These are phyloP conservation scores for Wickerhamiella azyma DNA, from an alignment of 805 yeast species.

Conservation along the genomic window DNA sequence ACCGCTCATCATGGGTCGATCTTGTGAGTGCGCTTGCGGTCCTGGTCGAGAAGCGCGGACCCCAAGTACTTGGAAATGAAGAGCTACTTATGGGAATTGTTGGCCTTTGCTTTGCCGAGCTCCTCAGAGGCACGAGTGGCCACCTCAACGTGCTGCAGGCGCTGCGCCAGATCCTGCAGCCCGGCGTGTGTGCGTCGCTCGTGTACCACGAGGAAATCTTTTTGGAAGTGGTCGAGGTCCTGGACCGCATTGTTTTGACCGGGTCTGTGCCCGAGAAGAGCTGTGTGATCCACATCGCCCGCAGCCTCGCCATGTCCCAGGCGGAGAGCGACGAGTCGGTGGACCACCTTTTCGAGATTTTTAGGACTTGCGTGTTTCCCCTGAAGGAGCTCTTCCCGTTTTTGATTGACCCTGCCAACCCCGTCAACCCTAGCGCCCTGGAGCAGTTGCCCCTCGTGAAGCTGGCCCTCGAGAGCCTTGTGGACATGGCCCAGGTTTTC, in stretches of 20 bases:
- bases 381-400: constrained; percentile 28
- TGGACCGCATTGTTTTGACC: constrained; percentile 56
- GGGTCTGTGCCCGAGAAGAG: constrained; percentile 36
- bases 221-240: constrained; percentile 58
- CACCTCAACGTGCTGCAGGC: constrained; percentile 32
- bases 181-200: constrained; percentile 41
- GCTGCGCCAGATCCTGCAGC: constrained; percentile 41
- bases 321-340: constrained; percentile 38
- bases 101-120: constrained; percentile 69
- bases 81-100: constrained; percentile 52
- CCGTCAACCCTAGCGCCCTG: background rate
- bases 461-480: constrained; percentile 36
- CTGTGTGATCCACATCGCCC: constrained; percentile 41
- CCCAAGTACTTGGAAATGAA: constrained; percentile 34
- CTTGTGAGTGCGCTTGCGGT: constrained; percentile 63
- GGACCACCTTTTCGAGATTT: constrained; percentile 69
- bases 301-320: constrained; percentile 38
- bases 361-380: constrained; percentile 55
- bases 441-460: constrained; percentile 26
- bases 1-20: constrained; percentile 58
- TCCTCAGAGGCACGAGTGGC: constrained; percentile 33
- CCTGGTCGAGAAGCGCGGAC: constrained; percentile 39
- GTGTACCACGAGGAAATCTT: constrained; percentile 56
- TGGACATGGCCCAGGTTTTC: constrained; percentile 49
- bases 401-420: background rate